Evolutionary conservation across 2,329 filamentous ascomycete genomes (phyloP).

Genomic region (Zasmidium cellare): DNA sequence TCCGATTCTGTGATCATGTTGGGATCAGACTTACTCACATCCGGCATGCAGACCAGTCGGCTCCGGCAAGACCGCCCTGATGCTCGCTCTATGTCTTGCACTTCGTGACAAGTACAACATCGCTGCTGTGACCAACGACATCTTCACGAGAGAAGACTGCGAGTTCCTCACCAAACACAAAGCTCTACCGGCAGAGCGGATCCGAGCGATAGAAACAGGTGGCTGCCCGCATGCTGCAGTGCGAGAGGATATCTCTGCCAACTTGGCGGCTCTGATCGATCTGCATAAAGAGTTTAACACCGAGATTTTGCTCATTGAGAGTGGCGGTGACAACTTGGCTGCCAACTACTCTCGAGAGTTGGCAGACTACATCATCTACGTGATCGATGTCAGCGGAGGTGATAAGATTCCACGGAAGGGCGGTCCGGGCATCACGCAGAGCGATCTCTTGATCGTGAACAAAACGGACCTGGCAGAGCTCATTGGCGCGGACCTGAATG

Average conservation of each 20-base stretch:
- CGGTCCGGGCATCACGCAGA: conserved; percentile 94
- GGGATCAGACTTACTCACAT: too few relatives aligned
- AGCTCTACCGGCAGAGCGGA: conserved; percentile 78
- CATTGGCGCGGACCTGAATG: conserved; percentile 82
- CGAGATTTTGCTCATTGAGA: conserved; percentile 90
- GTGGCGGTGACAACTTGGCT: conserved; percentile 91
- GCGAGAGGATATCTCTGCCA: conserved; percentile 92
- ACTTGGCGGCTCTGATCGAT: conserved; percentile 88
- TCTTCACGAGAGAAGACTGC: conserved; percentile 96
- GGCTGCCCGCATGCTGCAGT: conserved; percentile 97
- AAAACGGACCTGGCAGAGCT: conserved; percentile 93
- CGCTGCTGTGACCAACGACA: conserved; percentile 97
- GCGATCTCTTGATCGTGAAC: conserved; percentile 89
- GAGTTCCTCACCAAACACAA: conserved; percentile 90
- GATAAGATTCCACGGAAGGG: conserved; percentile 97
- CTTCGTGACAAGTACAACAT: conserved; percentile 81
- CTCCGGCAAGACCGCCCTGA: conserved; percentile 94
- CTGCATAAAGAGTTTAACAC: conserved; percentile 77
- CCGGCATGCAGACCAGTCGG: conserved; percentile 82
- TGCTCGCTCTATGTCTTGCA: conserved; percentile 86
- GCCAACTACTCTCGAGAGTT: conserved; percentile 95
- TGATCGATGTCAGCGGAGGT: conserved; percentile 93
- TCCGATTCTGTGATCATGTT: background rate
- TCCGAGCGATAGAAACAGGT: conserved; percentile 95
- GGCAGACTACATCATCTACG: conserved; percentile 97